Conservation (phyloP, 2,329 filamentous ascomycete species). For the Fusarium falciforme region DNA sequence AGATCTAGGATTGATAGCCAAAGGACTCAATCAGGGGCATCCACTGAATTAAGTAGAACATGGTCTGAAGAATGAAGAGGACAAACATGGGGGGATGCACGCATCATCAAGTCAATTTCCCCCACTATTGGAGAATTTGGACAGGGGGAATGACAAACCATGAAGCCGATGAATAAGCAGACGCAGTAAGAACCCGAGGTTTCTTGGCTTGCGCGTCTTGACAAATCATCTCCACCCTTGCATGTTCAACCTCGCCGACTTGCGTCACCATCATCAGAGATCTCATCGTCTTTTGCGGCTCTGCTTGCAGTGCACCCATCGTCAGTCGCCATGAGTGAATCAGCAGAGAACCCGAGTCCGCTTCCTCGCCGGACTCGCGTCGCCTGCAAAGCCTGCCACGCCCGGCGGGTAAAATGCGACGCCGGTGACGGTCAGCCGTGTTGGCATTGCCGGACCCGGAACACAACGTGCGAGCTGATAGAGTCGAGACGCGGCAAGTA, state of each 20-base stretch:
- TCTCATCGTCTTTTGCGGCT: background rate
- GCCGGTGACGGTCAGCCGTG: conserved; percentile 30
- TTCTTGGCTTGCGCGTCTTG: background rate
- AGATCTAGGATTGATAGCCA: background rate
- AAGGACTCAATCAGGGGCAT: background rate
- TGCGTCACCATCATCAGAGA: background rate
- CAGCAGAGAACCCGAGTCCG: background rate
- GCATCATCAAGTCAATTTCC: background rate
- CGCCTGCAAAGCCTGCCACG: conserved; percentile 37
- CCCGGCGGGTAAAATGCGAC: conserved; percentile 36
- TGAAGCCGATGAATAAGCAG: background rate
- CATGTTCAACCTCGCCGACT: background rate
- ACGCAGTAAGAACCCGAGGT: background rate
- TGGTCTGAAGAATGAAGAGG: background rate
- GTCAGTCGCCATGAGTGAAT: background rate
- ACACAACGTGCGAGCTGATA: conserved; percentile 29
- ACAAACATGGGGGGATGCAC: background rate
- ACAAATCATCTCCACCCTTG: background rate
- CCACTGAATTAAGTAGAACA: background rate
- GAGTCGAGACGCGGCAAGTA: conserved; percentile 34
- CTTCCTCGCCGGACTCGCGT: conserved; percentile 20
- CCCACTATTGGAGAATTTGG: background rate
- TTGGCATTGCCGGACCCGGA: conserved; percentile 33
- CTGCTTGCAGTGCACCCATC: background rate
- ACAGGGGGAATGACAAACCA: background rate